Conservation (phyloP, 345 rosid genomes). For the Syzygium grande region DNA sequence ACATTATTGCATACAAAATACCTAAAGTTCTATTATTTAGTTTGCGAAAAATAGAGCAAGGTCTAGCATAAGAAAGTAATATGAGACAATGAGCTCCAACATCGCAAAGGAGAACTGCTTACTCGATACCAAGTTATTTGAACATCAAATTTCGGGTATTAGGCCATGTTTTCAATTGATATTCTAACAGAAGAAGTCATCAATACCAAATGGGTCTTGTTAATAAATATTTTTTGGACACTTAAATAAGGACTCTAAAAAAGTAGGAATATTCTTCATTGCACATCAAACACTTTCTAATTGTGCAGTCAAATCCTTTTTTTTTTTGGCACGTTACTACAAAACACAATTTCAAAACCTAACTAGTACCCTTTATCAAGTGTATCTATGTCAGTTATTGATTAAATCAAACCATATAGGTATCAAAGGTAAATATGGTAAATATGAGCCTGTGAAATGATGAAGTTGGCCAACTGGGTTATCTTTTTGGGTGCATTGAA, state of each 20-base stretch:
- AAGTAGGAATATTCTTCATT: background rate
- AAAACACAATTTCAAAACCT: background rate
- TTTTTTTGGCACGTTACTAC: background rate
- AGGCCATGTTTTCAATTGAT: background rate
- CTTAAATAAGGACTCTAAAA: background rate
- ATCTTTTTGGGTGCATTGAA: background rate
- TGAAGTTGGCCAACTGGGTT: background rate
- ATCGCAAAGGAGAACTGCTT: background rate
- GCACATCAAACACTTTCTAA: background rate
- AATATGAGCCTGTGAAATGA: background rate
- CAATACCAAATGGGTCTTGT: background rate
- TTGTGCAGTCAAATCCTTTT: background rate
- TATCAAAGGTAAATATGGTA: background rate
- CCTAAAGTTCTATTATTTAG: background rate
- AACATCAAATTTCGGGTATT: background rate
- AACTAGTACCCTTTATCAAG: background rate
- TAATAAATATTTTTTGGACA: background rate
- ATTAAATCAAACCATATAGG: background rate
- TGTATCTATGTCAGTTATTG: background rate
- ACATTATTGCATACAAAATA: background rate
- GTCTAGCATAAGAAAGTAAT: background rate
- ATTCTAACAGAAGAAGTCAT: background rate
- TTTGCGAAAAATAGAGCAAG: background rate
- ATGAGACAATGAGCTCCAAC: background rate
- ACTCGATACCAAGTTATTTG: background rate